phyloP scores from a whole-genome alignment of 2,329 filamentous ascomycete genomes.

The Diaporthe caulivora region DNA sequence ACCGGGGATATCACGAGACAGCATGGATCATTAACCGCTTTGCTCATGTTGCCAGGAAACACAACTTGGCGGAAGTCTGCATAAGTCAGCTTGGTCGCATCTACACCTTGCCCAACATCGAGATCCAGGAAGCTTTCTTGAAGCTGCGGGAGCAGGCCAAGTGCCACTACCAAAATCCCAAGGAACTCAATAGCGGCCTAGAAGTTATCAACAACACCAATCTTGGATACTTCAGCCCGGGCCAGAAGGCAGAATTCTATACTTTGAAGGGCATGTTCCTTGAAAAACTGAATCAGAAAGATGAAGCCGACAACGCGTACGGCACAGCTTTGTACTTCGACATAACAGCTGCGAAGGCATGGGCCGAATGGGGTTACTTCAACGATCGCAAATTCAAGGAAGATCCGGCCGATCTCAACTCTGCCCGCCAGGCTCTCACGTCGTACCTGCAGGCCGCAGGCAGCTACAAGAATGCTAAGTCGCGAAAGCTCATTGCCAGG shows the following conservation, averaged over 20 bases:
- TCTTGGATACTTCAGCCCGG: slow-evolving; percentile 94
- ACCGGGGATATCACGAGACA: slow-evolving; percentile 97
- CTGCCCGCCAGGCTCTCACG: slow-evolving; percentile 91
- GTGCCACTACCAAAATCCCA: slow-evolving; percentile 96
- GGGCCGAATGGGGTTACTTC: slow-evolving; percentile 99
- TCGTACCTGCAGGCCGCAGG: slow-evolving; percentile 97
- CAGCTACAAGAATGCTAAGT: slow-evolving; percentile 97
- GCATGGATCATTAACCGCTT: slow-evolving; percentile 99
- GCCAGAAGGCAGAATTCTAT: slow-evolving; percentile 99
- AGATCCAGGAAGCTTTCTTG: slow-evolving; percentile 98
- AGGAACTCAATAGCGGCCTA: slow-evolving; percentile 90
- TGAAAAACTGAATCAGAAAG: slow-evolving; percentile 90
- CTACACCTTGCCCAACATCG: slow-evolving; percentile 98
- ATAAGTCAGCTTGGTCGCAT: slow-evolving; percentile 97
- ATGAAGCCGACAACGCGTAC: slow-evolving; percentile 93
- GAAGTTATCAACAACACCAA: slow-evolving; percentile 99
- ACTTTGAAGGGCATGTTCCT: slow-evolving; percentile 99
- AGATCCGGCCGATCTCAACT: slow-evolving; percentile 82
- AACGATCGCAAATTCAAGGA: slow-evolving; percentile 97
- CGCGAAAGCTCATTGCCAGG: slow-evolving; percentile 89
- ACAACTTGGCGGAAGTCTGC: slow-evolving; percentile 96
- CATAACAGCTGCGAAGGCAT: slow-evolving; percentile 94
- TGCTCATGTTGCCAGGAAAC: slow-evolving; percentile 96
- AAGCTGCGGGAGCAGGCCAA: slow-evolving; percentile 99
- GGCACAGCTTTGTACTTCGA: slow-evolving; percentile 97